Evolutionary conservation across 192 early-diverging fungal species (phyloP).

Genomic region (Coemansia erecta): DNA sequence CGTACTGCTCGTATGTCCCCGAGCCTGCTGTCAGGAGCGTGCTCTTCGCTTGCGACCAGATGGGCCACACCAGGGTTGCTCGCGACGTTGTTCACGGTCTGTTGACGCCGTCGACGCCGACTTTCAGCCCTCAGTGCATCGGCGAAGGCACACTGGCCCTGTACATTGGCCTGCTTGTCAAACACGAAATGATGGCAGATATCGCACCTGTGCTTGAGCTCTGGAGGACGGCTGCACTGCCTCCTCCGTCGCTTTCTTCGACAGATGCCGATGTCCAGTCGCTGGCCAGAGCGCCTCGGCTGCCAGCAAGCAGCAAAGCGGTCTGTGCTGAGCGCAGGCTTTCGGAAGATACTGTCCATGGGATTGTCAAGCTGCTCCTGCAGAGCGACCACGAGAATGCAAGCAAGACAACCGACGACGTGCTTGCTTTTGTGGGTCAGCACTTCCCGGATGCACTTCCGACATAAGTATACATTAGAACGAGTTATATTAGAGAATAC

Average conservation of each 20-base stretch:
- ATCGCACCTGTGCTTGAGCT: conserved; percentile 22
- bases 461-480: conserved; percentile 3
- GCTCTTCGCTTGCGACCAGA: conserved; percentile 46
- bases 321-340: conserved; percentile 3
- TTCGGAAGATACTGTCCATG: conserved; percentile 20
- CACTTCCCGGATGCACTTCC: conserved; percentile 44
- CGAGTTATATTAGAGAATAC: too few species aligned
- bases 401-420: conserved; percentile 9
- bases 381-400: conserved; percentile 14
- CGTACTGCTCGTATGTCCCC: conserved; percentile 13
- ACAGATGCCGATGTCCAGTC: background rate
- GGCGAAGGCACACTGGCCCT: conserved; percentile 27
- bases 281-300: background rate
- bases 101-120: conserved; percentile 9
- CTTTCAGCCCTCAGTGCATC: conserved; percentile 16
- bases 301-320: background rate
- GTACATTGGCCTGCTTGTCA: conserved; percentile 36
- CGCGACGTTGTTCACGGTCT: conserved; percentile 25
- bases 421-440: conserved; percentile 28
- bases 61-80: conserved; percentile 20
- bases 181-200: conserved; percentile 20
- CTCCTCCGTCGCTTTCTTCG: background rate
- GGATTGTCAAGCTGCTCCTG: conserved; percentile 17
- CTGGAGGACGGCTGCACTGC: conserved; percentile 10
- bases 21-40: conserved; percentile 16